Evolutionary conservation across 352 stramenopile genomes (phyloP).

Genomic region (Bremia lactucae): DNA sequence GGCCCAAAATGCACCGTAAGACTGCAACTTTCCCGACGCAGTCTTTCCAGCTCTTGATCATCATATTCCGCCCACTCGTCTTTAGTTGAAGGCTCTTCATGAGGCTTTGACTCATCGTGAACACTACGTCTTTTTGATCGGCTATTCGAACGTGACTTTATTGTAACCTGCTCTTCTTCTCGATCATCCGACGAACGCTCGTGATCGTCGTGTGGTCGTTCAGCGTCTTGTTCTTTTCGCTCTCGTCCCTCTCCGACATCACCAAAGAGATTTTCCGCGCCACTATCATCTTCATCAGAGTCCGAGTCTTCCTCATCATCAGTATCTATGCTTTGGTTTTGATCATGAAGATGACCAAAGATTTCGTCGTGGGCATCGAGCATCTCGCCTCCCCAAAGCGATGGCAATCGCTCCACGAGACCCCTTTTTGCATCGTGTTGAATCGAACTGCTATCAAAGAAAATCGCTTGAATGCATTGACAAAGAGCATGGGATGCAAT

Average conservation of each 20-base stretch:
- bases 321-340: conserved; percentile 29
- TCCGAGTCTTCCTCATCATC: conserved; percentile 43
- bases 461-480: conserved; percentile 57
- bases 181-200: conserved; percentile 1
- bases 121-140: conserved; percentile 8
- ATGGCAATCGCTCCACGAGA: conserved; percentile 60
- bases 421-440: conserved; percentile 69
- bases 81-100: conserved; percentile 27
- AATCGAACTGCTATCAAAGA: conserved; percentile 77
- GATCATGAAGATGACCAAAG: conserved; percentile 29
- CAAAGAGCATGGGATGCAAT: conserved; percentile 58
- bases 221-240: conserved; percentile 2
- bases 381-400: conserved; percentile 54
- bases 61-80: conserved; percentile 59
- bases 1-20: conserved; percentile 54
- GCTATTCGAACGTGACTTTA: conserved; percentile 10
- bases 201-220: no score
- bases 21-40: conserved; percentile 50
- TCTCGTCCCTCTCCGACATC: conserved; percentile 6
- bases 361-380: conserved; percentile 57
- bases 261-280: conserved; percentile 26
- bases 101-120: conserved; percentile 1
- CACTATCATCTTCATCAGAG: conserved; percentile 29
- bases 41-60: conserved; percentile 48
- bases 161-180: conserved; percentile 2